These are phyloP conservation scores for Crataegus laevigata DNA, from an alignment of 306 rosid genomes.

Conservation along the genomic window DNA sequence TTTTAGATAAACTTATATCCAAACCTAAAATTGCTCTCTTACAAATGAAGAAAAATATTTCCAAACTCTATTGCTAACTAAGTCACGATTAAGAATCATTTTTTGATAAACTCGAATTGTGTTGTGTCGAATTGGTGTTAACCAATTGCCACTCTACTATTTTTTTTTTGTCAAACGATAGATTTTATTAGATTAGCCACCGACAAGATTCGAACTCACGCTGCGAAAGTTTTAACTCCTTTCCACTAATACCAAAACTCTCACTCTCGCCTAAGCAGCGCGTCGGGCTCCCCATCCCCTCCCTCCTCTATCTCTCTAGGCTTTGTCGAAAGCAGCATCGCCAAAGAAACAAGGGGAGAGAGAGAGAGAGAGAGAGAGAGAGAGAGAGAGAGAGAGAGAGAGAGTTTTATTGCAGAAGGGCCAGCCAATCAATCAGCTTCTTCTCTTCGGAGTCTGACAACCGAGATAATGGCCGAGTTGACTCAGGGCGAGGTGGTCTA, in stretches of 20 bases:
- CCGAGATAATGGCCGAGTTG: constrained; percentile 76
- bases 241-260: no score
- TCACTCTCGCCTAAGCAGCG: constrained; percentile 15
- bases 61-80: no score
- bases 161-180: no score
- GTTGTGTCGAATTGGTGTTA: no score
- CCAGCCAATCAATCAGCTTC: neutral
- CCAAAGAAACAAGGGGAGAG: constrained; percentile 17
- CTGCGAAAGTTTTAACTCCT: no score
- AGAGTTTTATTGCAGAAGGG: neutral
- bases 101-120: no score
- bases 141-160: no score
- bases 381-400: neutral
- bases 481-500: constrained; percentile 68
- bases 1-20: no score
- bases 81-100: no score
- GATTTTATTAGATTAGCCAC: no score
- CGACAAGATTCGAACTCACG: accelerated
- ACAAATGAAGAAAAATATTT: no score
- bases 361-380: neutral
- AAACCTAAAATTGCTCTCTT: no score
- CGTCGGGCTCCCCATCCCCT: constrained; percentile 3
- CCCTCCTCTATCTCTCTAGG: constrained; percentile 23
- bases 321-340: constrained; percentile 42
- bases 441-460: neutral